Conservation (phyloP, 169 alveolate genomes). For the Plasmodium cynomolgi region DNA sequence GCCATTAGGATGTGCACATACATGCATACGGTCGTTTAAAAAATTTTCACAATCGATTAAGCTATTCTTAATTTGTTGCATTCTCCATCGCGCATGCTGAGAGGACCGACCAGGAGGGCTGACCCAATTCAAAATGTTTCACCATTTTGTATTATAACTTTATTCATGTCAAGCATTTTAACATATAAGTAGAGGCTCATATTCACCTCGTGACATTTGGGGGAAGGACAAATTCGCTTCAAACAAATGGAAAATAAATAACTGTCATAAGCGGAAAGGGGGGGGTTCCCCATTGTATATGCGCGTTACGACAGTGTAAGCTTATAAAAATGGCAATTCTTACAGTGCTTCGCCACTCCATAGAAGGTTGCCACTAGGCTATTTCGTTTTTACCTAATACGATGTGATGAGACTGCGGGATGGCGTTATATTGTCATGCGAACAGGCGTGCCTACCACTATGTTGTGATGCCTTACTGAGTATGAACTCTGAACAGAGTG, state of each 20-base stretch:
- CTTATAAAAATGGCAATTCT: background rate
- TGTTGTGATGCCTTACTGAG: background rate
- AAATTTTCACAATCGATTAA: background rate
- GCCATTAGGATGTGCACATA: background rate
- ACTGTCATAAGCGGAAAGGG: background rate
- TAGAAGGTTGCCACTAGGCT: background rate
- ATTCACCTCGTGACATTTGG: background rate
- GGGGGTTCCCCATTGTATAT: background rate
- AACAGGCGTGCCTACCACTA: background rate
- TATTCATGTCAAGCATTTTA: background rate
- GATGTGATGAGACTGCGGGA: background rate
- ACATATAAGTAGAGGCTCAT: background rate
- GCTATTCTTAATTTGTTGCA: background rate
- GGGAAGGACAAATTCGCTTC: background rate
- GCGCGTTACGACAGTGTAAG: background rate
- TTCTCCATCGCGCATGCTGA: background rate
- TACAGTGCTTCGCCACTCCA: background rate
- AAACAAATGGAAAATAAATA: background rate
- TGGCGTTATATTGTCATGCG: background rate
- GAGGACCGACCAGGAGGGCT: background rate
- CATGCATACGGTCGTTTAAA: background rate
- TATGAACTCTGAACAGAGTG: background rate
- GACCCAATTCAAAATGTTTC: background rate
- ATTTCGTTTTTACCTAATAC: background rate
- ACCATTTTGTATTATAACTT: background rate